These are phyloP conservation scores for Pseudocercospora ulei DNA, from an alignment of 2,329 filamentous ascomycete species.

Conservation along the genomic window DNA sequence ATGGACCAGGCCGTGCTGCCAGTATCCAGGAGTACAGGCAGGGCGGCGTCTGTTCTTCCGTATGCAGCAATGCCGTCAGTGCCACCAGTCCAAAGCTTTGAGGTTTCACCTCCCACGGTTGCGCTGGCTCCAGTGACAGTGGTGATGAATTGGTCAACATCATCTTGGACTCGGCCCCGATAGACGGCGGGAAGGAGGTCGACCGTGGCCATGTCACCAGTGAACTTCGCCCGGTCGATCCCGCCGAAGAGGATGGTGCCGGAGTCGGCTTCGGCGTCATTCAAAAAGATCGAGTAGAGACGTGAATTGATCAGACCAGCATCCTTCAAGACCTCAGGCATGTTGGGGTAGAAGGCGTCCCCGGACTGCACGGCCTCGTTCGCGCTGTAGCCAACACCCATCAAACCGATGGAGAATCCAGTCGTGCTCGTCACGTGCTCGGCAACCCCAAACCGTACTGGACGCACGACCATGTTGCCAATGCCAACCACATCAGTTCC, in stretches of 20 bases:
- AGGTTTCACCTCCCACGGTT: conserved; percentile 18
- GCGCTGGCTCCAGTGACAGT: conserved; percentile 27
- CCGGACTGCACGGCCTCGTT: conserved; percentile 25
- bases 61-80: conserved; percentile 20
- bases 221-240: conserved; percentile 31
- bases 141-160: conserved; percentile 27
- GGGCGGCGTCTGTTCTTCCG: conserved; percentile 13
- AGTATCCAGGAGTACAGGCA: conserved; percentile 32
- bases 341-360: conserved; percentile 29
- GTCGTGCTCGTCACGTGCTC: conserved; percentile 26
- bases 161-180: conserved; percentile 7
- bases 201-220: conserved; percentile 29
- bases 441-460: conserved; percentile 31
- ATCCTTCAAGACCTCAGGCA: conserved; percentile 30
- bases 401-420: conserved; percentile 29
- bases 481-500: conserved; percentile 28
- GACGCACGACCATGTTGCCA: conserved; percentile 26
- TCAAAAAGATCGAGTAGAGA: conserved; percentile 32
- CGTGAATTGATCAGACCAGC: conserved; percentile 30
- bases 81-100: conserved; percentile 23
- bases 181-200: conserved; percentile 27
- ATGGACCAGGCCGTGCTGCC: conserved; percentile 30
- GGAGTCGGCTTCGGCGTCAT: conserved; percentile 23
- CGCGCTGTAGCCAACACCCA: conserved; percentile 30
- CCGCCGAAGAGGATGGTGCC: conserved; percentile 34